These are phyloP conservation scores for Geotrichum macrosporum DNA, from an alignment of 1,139 yeast species.

Conservation along the genomic window DNA sequence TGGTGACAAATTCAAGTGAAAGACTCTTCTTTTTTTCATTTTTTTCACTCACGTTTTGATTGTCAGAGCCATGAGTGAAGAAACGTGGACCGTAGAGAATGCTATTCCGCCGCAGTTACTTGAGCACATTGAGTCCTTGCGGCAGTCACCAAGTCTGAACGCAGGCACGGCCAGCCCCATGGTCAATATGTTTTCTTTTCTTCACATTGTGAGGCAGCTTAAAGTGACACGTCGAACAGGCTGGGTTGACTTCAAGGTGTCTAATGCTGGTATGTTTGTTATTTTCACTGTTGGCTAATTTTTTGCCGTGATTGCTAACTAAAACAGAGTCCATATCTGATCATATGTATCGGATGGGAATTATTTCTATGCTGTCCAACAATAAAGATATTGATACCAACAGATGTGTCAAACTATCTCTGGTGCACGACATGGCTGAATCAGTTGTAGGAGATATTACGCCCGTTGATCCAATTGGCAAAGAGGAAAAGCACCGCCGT, in stretches of 20 bases:
- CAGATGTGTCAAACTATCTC: slow-evolving; percentile 77
- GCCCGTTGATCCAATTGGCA: slow-evolving; percentile 69
- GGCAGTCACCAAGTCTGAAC: slow-evolving; percentile 13
- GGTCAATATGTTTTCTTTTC: slow-evolving; percentile 41
- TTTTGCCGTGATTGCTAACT: slow-evolving; percentile 18
- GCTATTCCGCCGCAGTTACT: slow-evolving; percentile 18
- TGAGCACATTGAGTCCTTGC: slow-evolving; percentile 16
- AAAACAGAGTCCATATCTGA: slow-evolving; percentile 76
- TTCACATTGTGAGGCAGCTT: slow-evolving; percentile 68
- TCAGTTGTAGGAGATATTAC: slow-evolving; percentile 91
- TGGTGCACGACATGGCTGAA: slow-evolving; percentile 94
- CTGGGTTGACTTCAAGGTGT: slow-evolving; percentile 79
- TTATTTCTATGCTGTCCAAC: slow-evolving; percentile 72
- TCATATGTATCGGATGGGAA: slow-evolving; percentile 96
- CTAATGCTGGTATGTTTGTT: slow-evolving; percentile 40
- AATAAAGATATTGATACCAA: slow-evolving; percentile 43
- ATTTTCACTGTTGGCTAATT: background rate
- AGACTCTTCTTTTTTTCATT: too few relatives aligned
- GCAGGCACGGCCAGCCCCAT: slow-evolving; percentile 3
- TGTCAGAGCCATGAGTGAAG: background rate
- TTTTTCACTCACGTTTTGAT: background rate
- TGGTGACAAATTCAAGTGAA: too few relatives aligned
- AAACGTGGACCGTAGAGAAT: slow-evolving; percentile 19
- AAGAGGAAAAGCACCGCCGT: slow-evolving; percentile 71
- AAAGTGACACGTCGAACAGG: slow-evolving; percentile 88